Evolutionary conservation across 129 eudicot species (phyloP).

Genomic region (Flaveria trinervia): DNA sequence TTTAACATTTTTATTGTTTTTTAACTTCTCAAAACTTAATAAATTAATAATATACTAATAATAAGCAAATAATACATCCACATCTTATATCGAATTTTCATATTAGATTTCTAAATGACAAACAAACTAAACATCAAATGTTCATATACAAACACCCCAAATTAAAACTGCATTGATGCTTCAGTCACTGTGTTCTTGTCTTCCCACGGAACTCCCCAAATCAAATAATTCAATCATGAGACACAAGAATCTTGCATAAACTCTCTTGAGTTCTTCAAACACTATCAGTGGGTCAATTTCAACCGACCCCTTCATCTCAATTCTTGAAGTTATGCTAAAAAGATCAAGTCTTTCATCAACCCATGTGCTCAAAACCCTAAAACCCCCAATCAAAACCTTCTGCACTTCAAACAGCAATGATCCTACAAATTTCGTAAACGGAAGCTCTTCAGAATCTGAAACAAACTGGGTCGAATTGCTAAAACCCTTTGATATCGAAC

Average conservation of each 20-base stretch:
- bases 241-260: neutral
- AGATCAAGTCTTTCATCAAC: slow-evolving; percentile 33
- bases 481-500: slow-evolving; percentile 77
- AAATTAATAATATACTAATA: no score
- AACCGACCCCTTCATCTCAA: neutral
- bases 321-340: slow-evolving; percentile 55
- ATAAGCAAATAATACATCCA: no score
- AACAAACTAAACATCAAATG: no score
- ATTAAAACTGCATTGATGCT: neutral
- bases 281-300: neutral
- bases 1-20: no score
- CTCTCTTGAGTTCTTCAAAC: neutral
- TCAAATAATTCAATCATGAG: neutral
- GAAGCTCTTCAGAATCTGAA: slow-evolving; percentile 42
- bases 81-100: no score
- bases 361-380: slow-evolving; percentile 33
- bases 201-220: neutral
- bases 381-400: slow-evolving; percentile 30
- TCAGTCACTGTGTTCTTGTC: neutral
- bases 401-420: slow-evolving; percentile 34
- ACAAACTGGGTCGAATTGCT: slow-evolving; percentile 81
- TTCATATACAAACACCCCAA: neutral
- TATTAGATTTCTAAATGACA: no score
- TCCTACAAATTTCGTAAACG: slow-evolving; percentile 7
- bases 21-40: no score